These are phyloP conservation scores for Rutstroemia sydowiana DNA, from an alignment of 2,329 filamentous ascomycete genomes.

Conservation along the genomic window DNA sequence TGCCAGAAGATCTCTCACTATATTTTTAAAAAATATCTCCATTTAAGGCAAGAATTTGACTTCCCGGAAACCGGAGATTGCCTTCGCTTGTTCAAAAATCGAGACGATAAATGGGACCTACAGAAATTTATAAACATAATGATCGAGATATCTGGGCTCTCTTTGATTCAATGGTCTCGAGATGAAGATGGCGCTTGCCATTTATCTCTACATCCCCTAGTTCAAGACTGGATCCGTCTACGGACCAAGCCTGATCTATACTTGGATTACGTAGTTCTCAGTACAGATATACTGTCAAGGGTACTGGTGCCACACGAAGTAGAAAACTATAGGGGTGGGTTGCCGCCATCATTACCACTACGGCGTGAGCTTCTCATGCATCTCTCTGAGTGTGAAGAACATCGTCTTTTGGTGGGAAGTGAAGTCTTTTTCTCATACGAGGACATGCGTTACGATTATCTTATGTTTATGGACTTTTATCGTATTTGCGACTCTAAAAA, in stretches of 20 bases:
- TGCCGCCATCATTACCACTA: constrained; percentile 2
- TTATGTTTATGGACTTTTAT: background rate
- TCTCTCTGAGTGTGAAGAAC: constrained; percentile 8
- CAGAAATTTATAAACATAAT: constrained; percentile 15
- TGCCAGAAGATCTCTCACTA: constrained; percentile 20
- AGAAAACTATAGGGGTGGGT: background rate
- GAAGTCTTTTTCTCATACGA: background rate
- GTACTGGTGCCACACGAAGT: background rate
- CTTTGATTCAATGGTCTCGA: constrained; percentile 18
- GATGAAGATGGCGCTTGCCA: constrained; percentile 11
- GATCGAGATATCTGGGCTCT: constrained; percentile 12
- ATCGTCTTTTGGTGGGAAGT: background rate
- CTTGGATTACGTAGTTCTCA: constrained; percentile 2
- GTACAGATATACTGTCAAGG: constrained; percentile 3
- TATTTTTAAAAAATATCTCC: constrained; percentile 16
- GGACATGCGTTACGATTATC: background rate
- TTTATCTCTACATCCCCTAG: constrained; percentile 20
- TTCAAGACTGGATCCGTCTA: constrained; percentile 22
- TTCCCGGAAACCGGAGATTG: background rate
- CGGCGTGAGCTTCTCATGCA: constrained; percentile 11
- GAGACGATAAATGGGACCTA: constrained; percentile 7
- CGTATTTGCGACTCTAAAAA: background rate
- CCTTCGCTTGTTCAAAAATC: background rate
- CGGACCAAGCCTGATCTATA: constrained; percentile 6
- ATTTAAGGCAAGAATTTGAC: background rate